A percentile compares a stretch with the other conserved stretches of the same genome.
These are phyloP conservation scores for Aleurites moluccanus DNA, from an alignment of 441 rosid species.

Conservation along the genomic window DNA sequence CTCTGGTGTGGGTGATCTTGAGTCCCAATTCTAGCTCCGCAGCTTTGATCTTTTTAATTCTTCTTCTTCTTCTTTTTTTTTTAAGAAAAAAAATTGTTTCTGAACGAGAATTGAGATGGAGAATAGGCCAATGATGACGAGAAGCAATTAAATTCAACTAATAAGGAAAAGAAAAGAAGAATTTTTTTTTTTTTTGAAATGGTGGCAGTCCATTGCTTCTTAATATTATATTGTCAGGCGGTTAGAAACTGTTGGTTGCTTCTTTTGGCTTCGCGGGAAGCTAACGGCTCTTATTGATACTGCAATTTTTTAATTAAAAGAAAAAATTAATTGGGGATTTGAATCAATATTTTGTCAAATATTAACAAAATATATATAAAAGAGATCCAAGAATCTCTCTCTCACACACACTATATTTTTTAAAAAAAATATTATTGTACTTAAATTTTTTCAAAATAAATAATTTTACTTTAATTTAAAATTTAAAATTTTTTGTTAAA, in stretches of 20 bases:
- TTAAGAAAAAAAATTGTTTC: background rate
- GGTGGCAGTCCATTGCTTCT: slow-evolving; percentile 46
- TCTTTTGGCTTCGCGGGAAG: slow-evolving; percentile 31
- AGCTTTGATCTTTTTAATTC: background rate
- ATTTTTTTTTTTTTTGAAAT: too few relatives aligned
- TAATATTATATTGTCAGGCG: background rate
- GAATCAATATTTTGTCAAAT: too few relatives aligned
- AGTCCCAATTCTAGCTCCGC: slow-evolving; percentile 89
- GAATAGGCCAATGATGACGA: slow-evolving; percentile 17
- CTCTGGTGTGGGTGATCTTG: slow-evolving; percentile 64
- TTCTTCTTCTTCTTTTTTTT: background rate
- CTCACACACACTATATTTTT: too few relatives aligned
- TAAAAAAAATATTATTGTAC: too few relatives aligned
- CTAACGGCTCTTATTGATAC: slow-evolving; percentile 17
- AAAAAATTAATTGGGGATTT: too few relatives aligned
- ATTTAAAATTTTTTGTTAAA: too few relatives aligned
- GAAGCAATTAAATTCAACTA: background rate
- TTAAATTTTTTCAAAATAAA: too few relatives aligned
- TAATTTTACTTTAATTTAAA: too few relatives aligned
- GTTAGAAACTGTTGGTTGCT: slow-evolving; percentile 20
- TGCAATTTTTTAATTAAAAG: too few relatives aligned
- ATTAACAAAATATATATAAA: too few relatives aligned
- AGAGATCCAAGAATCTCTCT: too few relatives aligned
- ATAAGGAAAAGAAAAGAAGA: background rate
- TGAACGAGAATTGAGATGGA: background rate